Evolutionary conservation across 148 eudicot genomes (phyloP).

Genomic region (Rhododendron williamsianum): DNA sequence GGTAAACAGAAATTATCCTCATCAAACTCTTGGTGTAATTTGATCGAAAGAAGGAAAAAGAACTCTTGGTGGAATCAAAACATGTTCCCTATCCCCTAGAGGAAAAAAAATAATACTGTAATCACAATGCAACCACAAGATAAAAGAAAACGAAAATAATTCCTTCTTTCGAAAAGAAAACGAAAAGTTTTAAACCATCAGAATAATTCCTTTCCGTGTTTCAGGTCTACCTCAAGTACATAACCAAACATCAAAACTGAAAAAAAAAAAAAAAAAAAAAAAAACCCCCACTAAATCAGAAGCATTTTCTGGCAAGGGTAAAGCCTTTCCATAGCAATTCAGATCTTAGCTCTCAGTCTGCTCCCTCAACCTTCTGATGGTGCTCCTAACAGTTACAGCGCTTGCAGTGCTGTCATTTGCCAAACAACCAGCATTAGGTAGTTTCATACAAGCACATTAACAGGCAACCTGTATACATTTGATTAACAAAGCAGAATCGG

Average conservation of each 20-base stretch:
- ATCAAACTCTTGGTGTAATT: background rate
- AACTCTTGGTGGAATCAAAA: background rate
- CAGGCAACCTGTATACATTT: background rate
- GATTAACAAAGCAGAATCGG: background rate
- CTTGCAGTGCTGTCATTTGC: constrained; percentile 63
- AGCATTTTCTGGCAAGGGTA: background rate
- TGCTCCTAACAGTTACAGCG: constrained; percentile 90
- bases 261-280: background rate
- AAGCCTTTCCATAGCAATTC: background rate
- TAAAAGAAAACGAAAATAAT: background rate
- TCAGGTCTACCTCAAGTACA: background rate
- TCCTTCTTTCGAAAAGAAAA: background rate
- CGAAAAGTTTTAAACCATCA: background rate
- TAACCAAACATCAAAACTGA: constrained; percentile 5
- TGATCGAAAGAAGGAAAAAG: too few species aligned
- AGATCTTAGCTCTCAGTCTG: constrained; percentile 63
- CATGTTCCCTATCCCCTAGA: background rate
- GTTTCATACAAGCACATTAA: background rate
- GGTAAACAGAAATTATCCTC: background rate
- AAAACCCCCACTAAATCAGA: background rate
- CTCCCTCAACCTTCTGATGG: constrained; percentile 93
- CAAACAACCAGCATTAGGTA: constrained; percentile 1
- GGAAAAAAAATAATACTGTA: background rate
- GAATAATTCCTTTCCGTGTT: background rate
- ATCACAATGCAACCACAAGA: background rate